Conservation (phyloP, 2,329 filamentous ascomycete genomes). For the Aspergillus glaucus region DNA sequence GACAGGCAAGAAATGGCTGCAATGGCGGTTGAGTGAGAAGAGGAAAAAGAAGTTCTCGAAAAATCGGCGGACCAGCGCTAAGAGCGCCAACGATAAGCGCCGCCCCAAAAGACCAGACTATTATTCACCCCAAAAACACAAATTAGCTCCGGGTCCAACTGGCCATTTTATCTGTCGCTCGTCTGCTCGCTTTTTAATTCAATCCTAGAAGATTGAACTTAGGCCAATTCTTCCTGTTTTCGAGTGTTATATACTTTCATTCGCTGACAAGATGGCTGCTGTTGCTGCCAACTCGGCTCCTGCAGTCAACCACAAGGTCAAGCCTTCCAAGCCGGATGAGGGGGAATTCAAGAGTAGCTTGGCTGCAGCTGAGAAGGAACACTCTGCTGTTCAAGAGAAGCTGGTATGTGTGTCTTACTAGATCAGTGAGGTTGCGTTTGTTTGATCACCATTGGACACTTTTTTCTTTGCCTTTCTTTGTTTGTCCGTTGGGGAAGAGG, state of each 20-base stretch:
- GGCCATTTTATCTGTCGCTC: constrained; percentile 8
- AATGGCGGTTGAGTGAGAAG: constrained; percentile 5
- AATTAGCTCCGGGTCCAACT: background rate
- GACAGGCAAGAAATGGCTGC: constrained; percentile 17
- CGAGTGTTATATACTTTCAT: constrained; percentile 3
- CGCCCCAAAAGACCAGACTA: constrained; percentile 15
- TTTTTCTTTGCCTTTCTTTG: background rate
- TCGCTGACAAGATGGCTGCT: constrained; percentile 28
- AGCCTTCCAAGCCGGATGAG: constrained; percentile 83
- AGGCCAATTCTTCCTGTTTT: constrained; percentile 4
- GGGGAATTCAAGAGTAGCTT: constrained; percentile 73
- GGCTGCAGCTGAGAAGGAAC: constrained; percentile 77
- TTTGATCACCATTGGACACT: background rate
- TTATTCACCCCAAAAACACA: background rate
- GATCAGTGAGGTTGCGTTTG: background rate
- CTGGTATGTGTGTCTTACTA: constrained; percentile 44
- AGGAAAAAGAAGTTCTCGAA: constrained; percentile 19
- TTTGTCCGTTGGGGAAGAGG: background rate
- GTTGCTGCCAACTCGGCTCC: constrained; percentile 26
- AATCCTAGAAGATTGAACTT: constrained; percentile 1
- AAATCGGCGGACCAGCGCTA: constrained; percentile 25
- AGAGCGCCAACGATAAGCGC: constrained; percentile 20
- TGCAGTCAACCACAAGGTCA: constrained; percentile 41
- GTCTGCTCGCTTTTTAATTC: constrained; percentile 4
- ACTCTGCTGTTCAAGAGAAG: constrained; percentile 68